Evolutionary conservation across 139 green algal species (phyloP).

Genomic region (Coelastrella sp.): DNA sequence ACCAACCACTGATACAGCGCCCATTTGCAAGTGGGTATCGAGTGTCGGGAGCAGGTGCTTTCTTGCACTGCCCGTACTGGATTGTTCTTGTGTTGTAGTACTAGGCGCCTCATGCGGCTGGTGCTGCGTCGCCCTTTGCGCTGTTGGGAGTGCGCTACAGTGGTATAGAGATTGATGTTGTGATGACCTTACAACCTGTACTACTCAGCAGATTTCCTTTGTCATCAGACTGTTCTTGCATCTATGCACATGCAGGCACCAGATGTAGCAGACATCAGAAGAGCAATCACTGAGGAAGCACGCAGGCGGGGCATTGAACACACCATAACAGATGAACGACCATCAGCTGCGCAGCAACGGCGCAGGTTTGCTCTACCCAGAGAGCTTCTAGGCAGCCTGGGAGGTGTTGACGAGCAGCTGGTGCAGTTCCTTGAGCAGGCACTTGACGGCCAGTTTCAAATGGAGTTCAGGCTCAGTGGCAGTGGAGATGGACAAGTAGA

Average conservation of each 20-base stretch:
- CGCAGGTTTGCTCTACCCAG: neutral
- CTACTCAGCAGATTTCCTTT: no score
- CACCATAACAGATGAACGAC: slow-evolving; percentile 34
- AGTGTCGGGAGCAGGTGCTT: no score
- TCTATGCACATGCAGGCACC: slow-evolving; percentile 36
- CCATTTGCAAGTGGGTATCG: no score
- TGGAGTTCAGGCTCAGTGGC: slow-evolving; percentile 3
- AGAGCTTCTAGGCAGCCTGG: slow-evolving; percentile 1
- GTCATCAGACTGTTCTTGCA: no score
- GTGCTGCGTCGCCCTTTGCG: no score
- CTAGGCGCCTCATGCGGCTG: no score
- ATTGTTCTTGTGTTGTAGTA: no score
- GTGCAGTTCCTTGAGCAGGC: slow-evolving; percentile 59
- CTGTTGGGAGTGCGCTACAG: no score
- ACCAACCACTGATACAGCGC: no score
- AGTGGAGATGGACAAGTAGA: slow-evolving; percentile 7
- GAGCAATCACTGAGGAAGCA: slow-evolving; percentile 51
- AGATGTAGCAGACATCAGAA: slow-evolving; percentile 19
- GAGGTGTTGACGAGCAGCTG: slow-evolving; percentile 51
- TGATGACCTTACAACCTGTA: no score
- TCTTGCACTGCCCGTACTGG: no score
- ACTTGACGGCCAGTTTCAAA: slow-evolving; percentile 40
- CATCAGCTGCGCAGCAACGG: neutral
- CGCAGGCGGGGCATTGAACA: slow-evolving; percentile 42
- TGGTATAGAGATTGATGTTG: no score